Evolutionary conservation across 352 stramenopile genomes (phyloP), one percentile per base, ranked within the genome.

Genomic region (Thraustotheca clavata): DNA sequence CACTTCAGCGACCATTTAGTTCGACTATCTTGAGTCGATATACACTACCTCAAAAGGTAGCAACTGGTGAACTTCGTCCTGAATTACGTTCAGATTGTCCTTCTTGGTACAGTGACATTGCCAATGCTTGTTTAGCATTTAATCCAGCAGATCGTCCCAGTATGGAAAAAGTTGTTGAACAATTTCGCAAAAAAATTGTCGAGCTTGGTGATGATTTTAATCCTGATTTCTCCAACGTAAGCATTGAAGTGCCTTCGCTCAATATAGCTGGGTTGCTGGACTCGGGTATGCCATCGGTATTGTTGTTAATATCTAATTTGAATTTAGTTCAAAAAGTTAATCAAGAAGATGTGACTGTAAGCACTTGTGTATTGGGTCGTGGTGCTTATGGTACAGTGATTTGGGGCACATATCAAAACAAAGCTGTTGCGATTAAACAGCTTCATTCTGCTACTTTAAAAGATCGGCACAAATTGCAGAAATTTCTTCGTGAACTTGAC

Each of bases 1-100:
- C 76, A 39, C 83, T 75, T 22, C 49, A 83, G 41, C 72, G 70
- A 12, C 78, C 78, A 5, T 87, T 50, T 50, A 29, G 22, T 29
- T 6, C 6, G 6, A 14, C 43, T 14, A 50, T 6, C 12, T 6
- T 14, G 22, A 29, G 43, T 29, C 43, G 43, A 29, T 50, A 14
- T 29, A 29, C 43, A 29, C 43, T 50, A 29, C 43, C 43, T 12
- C 43, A 50, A 14, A 50, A 50, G 43, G 33, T 50, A 22, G 43
- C 43, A 12, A 29, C 43, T 14, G 43, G 43, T 14, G 43, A 50
- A 6, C 22, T 14, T 29, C 27, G 6, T 22, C 43, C 43, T 6
- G 6, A 6, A 6, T 29, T 50, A 6, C 43, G 43, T 14, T 6
- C 43, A 6, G 43, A 6, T 22, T 50, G 43, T 29, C 6, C 43